Base-by-base conservation (phyloP, 2,329 filamentous ascomycete genomes). In the Curvularia lunata region DNA sequence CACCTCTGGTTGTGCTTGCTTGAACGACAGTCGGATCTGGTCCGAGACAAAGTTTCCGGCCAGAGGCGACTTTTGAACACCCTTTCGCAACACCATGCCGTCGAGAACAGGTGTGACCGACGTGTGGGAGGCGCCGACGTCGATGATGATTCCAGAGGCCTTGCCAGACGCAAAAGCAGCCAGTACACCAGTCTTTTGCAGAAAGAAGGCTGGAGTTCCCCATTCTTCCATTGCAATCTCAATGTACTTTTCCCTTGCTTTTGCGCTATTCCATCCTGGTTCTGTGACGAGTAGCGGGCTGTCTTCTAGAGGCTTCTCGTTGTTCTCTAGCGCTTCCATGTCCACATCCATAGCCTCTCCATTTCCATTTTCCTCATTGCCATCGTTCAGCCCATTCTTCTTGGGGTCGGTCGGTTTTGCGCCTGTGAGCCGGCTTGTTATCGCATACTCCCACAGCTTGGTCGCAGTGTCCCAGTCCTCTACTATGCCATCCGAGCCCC, bases 141-240 rank as follows among this genome's bases (percentile, higher is more conserved):
- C 95, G 63, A 99, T 85, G 42, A 99, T 92, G 42, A 99, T 85
- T 6, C 93, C 94, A 4, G 92, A 96, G 0, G 94, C 89, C 79
- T 97, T 98, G 63, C 95, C 95, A 16, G 92, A 90, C 18, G 92
- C 92, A 74, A 97, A 98, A 79, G 93, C 91, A 53, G 94, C 88
- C 74, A 97, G 85, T 42, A 97, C 93, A 25, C 94, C 92, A 52
- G 88, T 96, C 72, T 91, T 88, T 62, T 91, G 91, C 60, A 98
- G 83, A 85, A 94, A 99, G 78, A 97, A 98, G 5, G 95, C 95
- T 18, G 95, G 95, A 54, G 90, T 90, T 27, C 92, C 93, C 92
- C 95, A 99, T 73, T 88, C 91, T 83, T 99, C 95, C 89, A 99
- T 97, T 58, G 92, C 92, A 62, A 98, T 88, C 80, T 99, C 95